Evolutionary conservation across 2,329 filamentous ascomycete species (phyloP).

Genomic region (Nemania sp.): DNA sequence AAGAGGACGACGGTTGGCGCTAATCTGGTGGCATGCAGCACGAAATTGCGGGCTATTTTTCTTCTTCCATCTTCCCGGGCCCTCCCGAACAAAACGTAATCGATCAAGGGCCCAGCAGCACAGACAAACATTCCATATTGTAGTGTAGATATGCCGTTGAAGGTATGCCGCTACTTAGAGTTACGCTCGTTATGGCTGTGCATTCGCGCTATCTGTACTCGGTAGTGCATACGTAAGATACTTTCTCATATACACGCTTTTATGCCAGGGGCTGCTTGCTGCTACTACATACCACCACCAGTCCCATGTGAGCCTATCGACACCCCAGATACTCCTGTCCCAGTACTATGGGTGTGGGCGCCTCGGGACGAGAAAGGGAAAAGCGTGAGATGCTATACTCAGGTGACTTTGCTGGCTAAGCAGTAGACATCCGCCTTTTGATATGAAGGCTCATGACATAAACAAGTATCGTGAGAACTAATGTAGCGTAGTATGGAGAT

Average conservation of each 20-base stretch:
- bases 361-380: conserved; percentile 12
- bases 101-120: background rate
- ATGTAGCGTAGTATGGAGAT: background rate
- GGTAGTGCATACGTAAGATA: too few relatives aligned
- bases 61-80: background rate
- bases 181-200: too few relatives aligned
- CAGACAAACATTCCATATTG: background rate
- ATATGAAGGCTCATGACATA: conserved; percentile 2
- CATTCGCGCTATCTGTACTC: too few relatives aligned
- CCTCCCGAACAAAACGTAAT: background rate
- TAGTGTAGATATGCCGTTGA: background rate
- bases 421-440: conserved; percentile 16
- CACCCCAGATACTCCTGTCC: conserved; percentile 7
- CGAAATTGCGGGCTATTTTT: conserved; percentile 7
- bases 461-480: background rate
- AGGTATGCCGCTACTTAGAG: background rate
- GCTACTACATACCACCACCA: background rate
- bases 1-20: conserved; percentile 15
- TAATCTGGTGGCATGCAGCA: conserved; percentile 12
- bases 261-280: background rate
- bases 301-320: background rate
- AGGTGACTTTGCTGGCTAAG: conserved; percentile 4
- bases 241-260: too few relatives aligned
- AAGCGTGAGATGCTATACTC: conserved; percentile 13
- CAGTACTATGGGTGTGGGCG: conserved; percentile 19